phyloP scores from a whole-genome alignment of 2,329 filamentous ascomycete genomes.

The Elsinoe australis region DNA sequence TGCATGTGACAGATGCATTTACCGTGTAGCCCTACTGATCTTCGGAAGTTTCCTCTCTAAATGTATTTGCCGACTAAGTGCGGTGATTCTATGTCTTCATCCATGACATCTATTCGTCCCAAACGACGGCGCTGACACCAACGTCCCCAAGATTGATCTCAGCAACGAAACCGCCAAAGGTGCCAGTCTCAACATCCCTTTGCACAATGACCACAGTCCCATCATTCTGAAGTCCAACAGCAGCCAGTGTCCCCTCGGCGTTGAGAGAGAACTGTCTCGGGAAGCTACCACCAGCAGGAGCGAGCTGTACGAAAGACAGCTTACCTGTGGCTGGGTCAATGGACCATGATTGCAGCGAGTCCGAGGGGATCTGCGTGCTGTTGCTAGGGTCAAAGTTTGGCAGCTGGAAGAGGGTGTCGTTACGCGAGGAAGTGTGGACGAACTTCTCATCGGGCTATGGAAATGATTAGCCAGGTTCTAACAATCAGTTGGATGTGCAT shows the following conservation, averaged over 20 bases:
- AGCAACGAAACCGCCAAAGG: not conserved
- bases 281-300: slow-evolving; percentile 55
- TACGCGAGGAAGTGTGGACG: slow-evolving; percentile 61
- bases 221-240: slow-evolving; percentile 57
- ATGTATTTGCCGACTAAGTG: too few relatives aligned
- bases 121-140: slow-evolving; percentile 1
- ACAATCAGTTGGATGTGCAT: too few relatives aligned
- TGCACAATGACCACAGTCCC: slow-evolving; percentile 54
- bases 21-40: too few relatives aligned
- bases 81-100: too few relatives aligned
- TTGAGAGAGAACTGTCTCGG: slow-evolving; percentile 65
- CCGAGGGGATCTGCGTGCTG: slow-evolving; percentile 34
- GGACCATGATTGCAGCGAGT: slow-evolving; percentile 56
- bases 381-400: slow-evolving; percentile 39
- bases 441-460: slow-evolving; percentile 46
- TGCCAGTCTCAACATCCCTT: slow-evolving; percentile 53
- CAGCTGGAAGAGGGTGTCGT: slow-evolving; percentile 48
- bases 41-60: too few relatives aligned
- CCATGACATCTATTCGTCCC: not conserved
- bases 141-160: not conserved
- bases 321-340: slow-evolving; percentile 42
- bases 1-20: too few relatives aligned
- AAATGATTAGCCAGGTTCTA: slow-evolving; percentile 3
- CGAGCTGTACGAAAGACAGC: slow-evolving; percentile 49
- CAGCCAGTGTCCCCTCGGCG: slow-evolving; percentile 54